Base-by-base conservation (phyloP, 805 yeast species). In the Cyberlindnera bimundalis region DNA sequence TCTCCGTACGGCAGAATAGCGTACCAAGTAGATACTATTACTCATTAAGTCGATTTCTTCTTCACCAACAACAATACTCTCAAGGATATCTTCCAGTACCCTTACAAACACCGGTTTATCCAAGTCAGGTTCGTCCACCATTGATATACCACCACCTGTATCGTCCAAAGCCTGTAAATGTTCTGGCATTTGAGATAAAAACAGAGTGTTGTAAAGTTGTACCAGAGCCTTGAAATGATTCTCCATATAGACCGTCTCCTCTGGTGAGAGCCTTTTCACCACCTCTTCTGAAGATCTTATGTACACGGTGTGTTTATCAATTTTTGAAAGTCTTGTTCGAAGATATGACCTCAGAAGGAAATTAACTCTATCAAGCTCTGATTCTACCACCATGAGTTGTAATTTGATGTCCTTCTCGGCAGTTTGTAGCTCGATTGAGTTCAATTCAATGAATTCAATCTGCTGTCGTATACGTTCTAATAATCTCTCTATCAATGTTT, bases 311-410 rank as follows among this genome's bases (percentile, higher is more conserved):
- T 66, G 81, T 47, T 71, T 73, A 64, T 89, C 96, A 35, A 93
- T 76, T 61, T 85, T 90, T 45, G 50, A 40, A 9, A 57, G 45
- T 43, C 99, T 69, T 6, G 91, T 75, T 46, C 99, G 72, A 25
- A 90, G 67, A 59, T 88, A 91, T 12, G 87, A 74, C 37, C 97
- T 66, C n/a, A 90, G 69, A 26, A 91, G 62, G 58, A 82, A 93
- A 53, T 82, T 87, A 23, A 88, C 76, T 42, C 99, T 67, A 53
- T 93, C 98, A 18, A 93, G 72, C 52, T 93, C 98, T 12, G 95
- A 83, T 57, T 93, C 99, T 51, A 91, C 81, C 18, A 95, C 76
- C 67, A 93, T 77, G 33, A 90, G 67, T 43, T 85, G 82, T 43
- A 91, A 63, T 56, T 90, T 90, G 61, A 81, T 79, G 46, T 82